A percentile compares a stretch with the other conserved stretches of the same genome.
Conservation (phyloP, 2,329 filamentous ascomycete species). For the Talaromyces amestolkiae region DNA sequence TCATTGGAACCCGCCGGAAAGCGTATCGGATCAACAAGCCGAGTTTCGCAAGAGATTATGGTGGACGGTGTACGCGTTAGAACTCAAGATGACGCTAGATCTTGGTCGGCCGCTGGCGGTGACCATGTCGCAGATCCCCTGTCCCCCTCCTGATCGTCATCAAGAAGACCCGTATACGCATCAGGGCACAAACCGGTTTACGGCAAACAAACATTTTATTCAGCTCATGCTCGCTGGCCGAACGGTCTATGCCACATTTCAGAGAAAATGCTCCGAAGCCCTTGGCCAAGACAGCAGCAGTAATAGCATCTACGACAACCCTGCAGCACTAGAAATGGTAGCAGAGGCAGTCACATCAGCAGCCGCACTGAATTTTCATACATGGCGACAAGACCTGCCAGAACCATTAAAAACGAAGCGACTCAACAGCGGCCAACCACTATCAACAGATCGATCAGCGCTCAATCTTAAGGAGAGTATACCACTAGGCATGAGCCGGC, state of each 20-base stretch:
- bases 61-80: constrained; percentile 18
- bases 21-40: neutral
- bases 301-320: constrained; percentile 5
- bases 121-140: constrained; percentile 10
- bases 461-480: constrained; percentile 12
- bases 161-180: constrained; percentile 1
- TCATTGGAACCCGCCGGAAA: constrained; percentile 11
- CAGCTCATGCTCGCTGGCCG: constrained; percentile 13
- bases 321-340: neutral
- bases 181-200: constrained; percentile 5
- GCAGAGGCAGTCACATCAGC: constrained; percentile 7
- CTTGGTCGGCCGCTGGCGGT: constrained; percentile 14
- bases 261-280: constrained; percentile 12
- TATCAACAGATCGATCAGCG: constrained; percentile 16
- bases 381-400: constrained; percentile 11
- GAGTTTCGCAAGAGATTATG: constrained; percentile 13
- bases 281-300: neutral
- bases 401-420: constrained; percentile 14
- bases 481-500: constrained; percentile 12
- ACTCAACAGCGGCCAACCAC: constrained; percentile 6
- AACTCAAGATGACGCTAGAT: constrained; percentile 13
- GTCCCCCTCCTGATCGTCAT: constrained; percentile 9
- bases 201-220: constrained; percentile 15
- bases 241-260: constrained; percentile 8
- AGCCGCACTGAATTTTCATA: neutral